Evolutionary conservation across 2,329 filamentous ascomycete genomes (phyloP), one percentile per base, ranked within the genome.

Genomic region (Colletotrichum cordylinicola): DNA sequence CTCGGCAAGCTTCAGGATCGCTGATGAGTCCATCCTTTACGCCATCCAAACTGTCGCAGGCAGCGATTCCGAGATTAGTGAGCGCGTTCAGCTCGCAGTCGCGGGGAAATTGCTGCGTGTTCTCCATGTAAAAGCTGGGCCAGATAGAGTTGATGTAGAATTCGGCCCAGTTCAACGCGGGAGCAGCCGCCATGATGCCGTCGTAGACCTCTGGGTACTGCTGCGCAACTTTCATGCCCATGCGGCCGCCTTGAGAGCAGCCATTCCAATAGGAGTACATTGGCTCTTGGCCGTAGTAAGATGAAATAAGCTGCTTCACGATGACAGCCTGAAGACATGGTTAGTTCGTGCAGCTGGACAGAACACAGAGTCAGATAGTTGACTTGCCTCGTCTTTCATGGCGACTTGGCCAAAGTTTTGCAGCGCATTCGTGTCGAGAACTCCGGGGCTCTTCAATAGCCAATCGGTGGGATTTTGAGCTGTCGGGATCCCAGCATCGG

Each of bases 201-300:
- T 89, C 87, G 62, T 89, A 89, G 58, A 89, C 87, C 6, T 88
- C 83, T 0, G 88, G 88, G 75, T 85, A 89, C 33, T 83, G 78
- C 76, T 90, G 85, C 5, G 86, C 84, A 29, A 86, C 84, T 69
- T 86, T 87, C 10, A 89, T 79, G 13, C 88, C 88, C 80, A 90
- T 88, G 4, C 88, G 82, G 4, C 89, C 89, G 21, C 89, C 89
- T 1, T 87, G 89, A 2, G 87, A 88, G 78, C 88, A 90, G 31
- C 88, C 89, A n/a, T 84, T 81, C 78, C 86, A 89, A 79, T 89
- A 89, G 16, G 83, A 86, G 78, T 52, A 48, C 12, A 27, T 8
- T 8, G 64, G 64, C 9, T 16, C 37, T 31, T 55, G 37, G 2
- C 64, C 39, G 27, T 66, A 66, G 12, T 52, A 66, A 27, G 12